phyloP scores from a whole-genome alignment of 306 rosid species.

The Fragaria ananassa region DNA sequence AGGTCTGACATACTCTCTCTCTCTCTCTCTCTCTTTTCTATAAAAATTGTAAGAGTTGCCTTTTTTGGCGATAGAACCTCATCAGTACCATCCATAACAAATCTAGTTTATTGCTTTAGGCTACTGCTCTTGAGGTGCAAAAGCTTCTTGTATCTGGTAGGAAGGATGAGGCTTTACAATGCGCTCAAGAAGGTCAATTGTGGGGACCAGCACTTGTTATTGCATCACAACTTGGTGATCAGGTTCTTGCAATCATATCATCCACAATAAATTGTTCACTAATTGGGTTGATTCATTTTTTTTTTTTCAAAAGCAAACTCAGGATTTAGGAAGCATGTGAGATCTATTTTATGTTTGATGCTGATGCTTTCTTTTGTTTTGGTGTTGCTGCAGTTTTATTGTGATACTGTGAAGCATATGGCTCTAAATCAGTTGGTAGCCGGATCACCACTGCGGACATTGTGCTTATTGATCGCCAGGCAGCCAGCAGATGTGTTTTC shows the following conservation, averaged over 20 bases:
- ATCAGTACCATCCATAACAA: neutral
- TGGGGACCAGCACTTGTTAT: constrained; percentile 81
- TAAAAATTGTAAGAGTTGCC: neutral
- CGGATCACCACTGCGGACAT: constrained; percentile 66
- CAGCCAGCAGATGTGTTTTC: constrained; percentile 68
- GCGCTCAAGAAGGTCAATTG: constrained; percentile 70
- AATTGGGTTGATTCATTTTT: neutral
- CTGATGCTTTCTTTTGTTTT: constrained; percentile 9
- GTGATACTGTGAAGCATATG: constrained; percentile 72
- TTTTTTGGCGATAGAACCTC: neutral
- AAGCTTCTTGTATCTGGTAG: constrained; percentile 63
- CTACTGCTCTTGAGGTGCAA: constrained; percentile 66
- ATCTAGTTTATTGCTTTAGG: constrained; percentile 40
- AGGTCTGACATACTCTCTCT: constrained; percentile 27
- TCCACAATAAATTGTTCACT: neutral
- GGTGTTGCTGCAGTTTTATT: constrained; percentile 51
- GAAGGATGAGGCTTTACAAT: constrained; percentile 61
- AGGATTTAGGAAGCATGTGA: neutral
- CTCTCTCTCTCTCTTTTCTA: neutral
- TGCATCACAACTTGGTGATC: constrained; percentile 70
- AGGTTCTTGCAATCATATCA: constrained; percentile 34
- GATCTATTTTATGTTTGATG: neutral
- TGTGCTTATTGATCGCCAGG: constrained; percentile 69
- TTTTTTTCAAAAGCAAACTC: neutral
- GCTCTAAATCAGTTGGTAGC: constrained; percentile 59